A percentile compares a stretch with the other conserved stretches of the same genome.
Conservation (phyloP, 805 yeast genomes). For the Metschnikowia orientalis region DNA sequence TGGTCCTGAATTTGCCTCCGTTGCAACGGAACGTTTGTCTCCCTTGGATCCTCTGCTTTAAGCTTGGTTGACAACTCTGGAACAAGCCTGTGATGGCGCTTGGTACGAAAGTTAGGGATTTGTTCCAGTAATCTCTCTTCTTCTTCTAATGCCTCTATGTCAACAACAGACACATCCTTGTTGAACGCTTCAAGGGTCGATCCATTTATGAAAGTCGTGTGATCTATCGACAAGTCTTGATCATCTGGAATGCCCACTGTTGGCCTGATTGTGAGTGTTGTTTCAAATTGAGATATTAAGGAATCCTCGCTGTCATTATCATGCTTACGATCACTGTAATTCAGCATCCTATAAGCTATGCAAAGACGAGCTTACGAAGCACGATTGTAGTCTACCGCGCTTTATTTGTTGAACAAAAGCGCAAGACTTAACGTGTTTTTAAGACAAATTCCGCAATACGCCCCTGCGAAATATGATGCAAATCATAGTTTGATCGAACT, state of each 20-base stretch:
- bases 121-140: slow-evolving; percentile 33
- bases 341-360: slow-evolving; percentile 7
- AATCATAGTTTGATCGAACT: too few species aligned
- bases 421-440: too few species aligned
- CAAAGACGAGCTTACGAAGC: too few species aligned
- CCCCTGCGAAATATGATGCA: too few species aligned
- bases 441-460: too few species aligned
- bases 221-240: slow-evolving; percentile 39
- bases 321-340: slow-evolving; percentile 5
- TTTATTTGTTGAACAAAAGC: too few species aligned
- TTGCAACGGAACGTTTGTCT: background rate
- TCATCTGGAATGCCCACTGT: slow-evolving; percentile 30
- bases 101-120: slow-evolving; percentile 35
- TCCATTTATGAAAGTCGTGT: slow-evolving; percentile 28
- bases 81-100: slow-evolving; percentile 26
- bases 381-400: too few species aligned
- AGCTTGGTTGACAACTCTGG: slow-evolving; percentile 22
- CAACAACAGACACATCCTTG: slow-evolving; percentile 30
- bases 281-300: slow-evolving; percentile 37
- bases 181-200: slow-evolving; percentile 25
- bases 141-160: slow-evolving; percentile 33
- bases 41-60: slow-evolving; percentile 4
- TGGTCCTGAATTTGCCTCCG: slow-evolving; percentile 3
- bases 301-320: slow-evolving; percentile 18
- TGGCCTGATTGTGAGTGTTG: slow-evolving; percentile 40